A percentile compares a stretch with the other conserved stretches of the same genome.
These are phyloP conservation scores for Trebouxia gelatinosa DNA, from an alignment of 163 green algal genomes.

Conservation along the genomic window DNA sequence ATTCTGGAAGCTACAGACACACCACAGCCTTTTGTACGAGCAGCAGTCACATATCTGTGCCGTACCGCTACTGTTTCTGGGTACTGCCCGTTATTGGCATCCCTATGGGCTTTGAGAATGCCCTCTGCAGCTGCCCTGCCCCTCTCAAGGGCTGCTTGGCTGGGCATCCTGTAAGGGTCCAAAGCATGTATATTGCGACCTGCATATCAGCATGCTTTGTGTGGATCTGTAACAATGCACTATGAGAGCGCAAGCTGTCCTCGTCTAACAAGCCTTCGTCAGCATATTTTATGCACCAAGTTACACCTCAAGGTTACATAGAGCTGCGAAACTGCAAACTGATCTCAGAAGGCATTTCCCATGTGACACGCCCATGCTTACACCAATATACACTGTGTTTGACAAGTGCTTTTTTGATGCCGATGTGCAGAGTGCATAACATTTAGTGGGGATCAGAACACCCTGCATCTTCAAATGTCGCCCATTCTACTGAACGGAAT, in stretches of 20 bases:
- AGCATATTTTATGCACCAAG: background rate
- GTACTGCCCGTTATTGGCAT: conserved; percentile 59
- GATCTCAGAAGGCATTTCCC: too few species aligned
- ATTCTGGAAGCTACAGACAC: too few species aligned
- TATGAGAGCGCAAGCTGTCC: background rate
- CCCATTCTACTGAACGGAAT: too few species aligned
- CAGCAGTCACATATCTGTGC: too few species aligned
- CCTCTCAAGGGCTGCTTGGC: conserved; percentile 72
- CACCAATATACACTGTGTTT: too few species aligned
- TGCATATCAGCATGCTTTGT: conserved; percentile 20
- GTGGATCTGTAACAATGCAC: background rate
- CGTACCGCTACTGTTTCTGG: conserved; percentile 59
- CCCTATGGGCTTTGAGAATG: conserved; percentile 74
- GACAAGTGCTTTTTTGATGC: too few species aligned
- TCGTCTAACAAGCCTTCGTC: background rate
- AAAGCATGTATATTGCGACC: conserved; percentile 97
- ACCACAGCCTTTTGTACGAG: too few species aligned
- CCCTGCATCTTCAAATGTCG: too few species aligned
- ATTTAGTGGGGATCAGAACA: too few species aligned
- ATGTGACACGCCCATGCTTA: too few species aligned
- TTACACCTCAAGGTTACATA: background rate
- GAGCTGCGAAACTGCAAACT: too few species aligned
- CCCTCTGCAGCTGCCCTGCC: conserved; percentile 62
- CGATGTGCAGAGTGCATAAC: too few species aligned
- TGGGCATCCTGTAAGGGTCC: conserved; percentile 96